phyloP scores from a whole-genome alignment of 2,329 filamentous ascomycete species.

The Davidsoniella neocaledoniae region DNA sequence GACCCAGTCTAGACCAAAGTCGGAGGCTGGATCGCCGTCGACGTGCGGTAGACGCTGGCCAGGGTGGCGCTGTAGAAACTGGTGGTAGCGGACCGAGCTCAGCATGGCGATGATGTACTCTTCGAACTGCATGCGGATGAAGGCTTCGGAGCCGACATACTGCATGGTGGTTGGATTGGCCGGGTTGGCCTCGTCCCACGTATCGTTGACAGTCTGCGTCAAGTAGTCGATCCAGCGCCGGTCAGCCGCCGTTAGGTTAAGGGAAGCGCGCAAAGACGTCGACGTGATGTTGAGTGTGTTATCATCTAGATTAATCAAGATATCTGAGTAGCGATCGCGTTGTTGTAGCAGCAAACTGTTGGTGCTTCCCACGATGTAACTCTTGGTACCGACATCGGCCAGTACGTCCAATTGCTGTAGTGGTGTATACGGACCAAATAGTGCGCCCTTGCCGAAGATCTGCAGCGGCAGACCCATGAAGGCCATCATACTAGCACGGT shows the following conservation, averaged over 20 bases:
- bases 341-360: constrained; percentile 90
- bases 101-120: constrained; percentile 85
- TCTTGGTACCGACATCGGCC: constrained; percentile 86
- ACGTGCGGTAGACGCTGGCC: constrained; percentile 45
- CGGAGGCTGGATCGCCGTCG: constrained; percentile 68
- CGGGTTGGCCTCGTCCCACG: constrained; percentile 88
- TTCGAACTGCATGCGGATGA: constrained; percentile 92
- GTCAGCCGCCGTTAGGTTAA: constrained; percentile 70
- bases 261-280: constrained; percentile 54
- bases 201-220: constrained; percentile 83
- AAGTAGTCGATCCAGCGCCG: constrained; percentile 93
- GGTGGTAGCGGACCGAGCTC: constrained; percentile 78
- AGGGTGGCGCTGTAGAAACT: constrained; percentile 38
- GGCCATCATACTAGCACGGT: constrained; percentile 71
- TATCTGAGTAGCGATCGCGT: constrained; percentile 88
- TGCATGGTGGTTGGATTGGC: constrained; percentile 83
- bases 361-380: constrained; percentile 92
- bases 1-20: constrained; percentile 74
- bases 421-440: constrained; percentile 94
- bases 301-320: constrained; percentile 91
- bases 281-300: constrained; percentile 72
- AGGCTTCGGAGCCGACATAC: constrained; percentile 90
- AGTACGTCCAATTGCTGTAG: constrained; percentile 89
- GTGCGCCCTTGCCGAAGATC: constrained; percentile 86
- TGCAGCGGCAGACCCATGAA: constrained; percentile 94